Base-by-base conservation (phyloP, 768 basidiomycete species). In the Macrolepiota dolichaula region DNA sequence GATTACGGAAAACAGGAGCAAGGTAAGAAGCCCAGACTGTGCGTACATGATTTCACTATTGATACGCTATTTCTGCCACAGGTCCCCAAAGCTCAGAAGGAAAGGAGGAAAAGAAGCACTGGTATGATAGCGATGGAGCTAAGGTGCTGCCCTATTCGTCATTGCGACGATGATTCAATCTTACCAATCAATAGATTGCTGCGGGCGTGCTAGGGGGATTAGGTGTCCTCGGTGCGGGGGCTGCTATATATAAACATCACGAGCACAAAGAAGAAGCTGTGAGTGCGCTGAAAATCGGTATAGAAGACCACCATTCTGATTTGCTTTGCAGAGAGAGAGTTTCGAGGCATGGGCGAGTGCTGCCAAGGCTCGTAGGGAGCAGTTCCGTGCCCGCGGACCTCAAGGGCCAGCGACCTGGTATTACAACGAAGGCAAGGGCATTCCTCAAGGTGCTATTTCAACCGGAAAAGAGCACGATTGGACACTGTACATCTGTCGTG, bases 191-290 rank as follows among this genome's bases (percentile, higher is more conserved):
- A 32, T 65, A 91, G 89, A 67, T 89, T 61, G 89, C 85, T 19
- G 89, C 85, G 19, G 89, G 86, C 24, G 55, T 91, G 29, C 72
- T 80, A 37, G 84, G 77, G 1, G 89, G 86, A 0, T 69, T 74
- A n/a, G 85, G 79, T 17, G 67, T 74, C 24, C 51, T 86, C 17
- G 86, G 77, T 57, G 85, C 71, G 7, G 88, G 85, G 3, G 66
- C 74, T 55, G 69, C 67, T 32, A 83, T 82, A 2, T 85, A 77
- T 72, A 85, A 87, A 59, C 63, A 81, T 1, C 84, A 88, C 63
- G 76, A 82, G 64, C 76, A 87, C 64, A 77, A 73, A 40, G 73
- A 83, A 51, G 84, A 88, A 62, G 80, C 88, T 73, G 87, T 83
- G 67, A 3, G 62, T 61, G 17, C 13, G 50, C 29, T 35, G 40